Base-by-base conservation (phyloP, 345 rosid genomes). In the Draba incana region DNA sequence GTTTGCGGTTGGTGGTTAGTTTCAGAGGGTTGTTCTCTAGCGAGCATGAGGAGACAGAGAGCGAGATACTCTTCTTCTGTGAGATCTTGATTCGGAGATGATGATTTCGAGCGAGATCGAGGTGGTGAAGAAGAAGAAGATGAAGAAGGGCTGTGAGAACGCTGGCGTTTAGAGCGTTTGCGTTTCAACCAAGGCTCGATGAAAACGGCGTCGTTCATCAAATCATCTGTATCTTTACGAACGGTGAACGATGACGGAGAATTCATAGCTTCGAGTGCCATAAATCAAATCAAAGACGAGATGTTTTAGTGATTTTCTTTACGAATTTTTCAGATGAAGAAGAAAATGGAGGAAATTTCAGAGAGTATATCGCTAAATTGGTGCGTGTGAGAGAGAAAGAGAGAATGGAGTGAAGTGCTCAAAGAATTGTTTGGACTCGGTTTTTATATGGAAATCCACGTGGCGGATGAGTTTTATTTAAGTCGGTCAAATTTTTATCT, bases 11-110 rank as follows among this genome's bases (percentile, higher is more conserved):
- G 60, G 58, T 59, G 51, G 48, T 13, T 2, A 1, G 64, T 20
- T 1, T 33, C 37, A 6, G 7, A 5, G 37, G 62, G 74, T 35
- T 47, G 78, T 42, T 88, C 84, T 5, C 84, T 86, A 23, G 91
- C 86, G 68, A 91, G 96, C 89, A 84, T 86, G 83, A 88, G 68
- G 39, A 91, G 91, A 66, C 96, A 91, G 24, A 88, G 84, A 70
- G 97, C 96, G 41, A 85, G 78, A 57, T 85, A 86, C 66, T 91
- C 92, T 27, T 86, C 96, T 45, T 90, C 95, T 0, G 87, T 59
- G 3, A 68, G 74, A 9, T 74, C 68, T 1, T 58, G 69, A 13
- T 15, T 44, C 41, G 58, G 54, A 1, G 77, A 50, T 11, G 77
- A 42, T 11, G 77, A 31, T 11, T 65, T 31, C 5, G 53, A 30